phyloP scores from a whole-genome alignment of 495 filamentous ascomycete species.

The Trichoderma erinaceum region DNA sequence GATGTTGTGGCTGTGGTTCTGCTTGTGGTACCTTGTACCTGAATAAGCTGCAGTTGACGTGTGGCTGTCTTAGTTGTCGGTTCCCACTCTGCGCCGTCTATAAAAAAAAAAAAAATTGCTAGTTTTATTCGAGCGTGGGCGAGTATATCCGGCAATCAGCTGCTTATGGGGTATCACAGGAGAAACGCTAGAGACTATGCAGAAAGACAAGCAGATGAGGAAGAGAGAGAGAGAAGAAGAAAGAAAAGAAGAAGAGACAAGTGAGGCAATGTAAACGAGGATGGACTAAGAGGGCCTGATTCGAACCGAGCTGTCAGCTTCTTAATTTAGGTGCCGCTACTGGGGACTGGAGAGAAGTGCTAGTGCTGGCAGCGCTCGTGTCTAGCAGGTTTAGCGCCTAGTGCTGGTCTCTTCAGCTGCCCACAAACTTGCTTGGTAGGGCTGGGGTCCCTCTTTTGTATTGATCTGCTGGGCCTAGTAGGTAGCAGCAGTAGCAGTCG shows the following conservation, averaged over 20 bases:
- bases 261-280: background rate
- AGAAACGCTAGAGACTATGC: background rate
- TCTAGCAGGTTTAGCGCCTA: background rate
- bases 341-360: background rate
- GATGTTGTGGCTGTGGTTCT: background rate
- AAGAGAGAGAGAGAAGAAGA: background rate
- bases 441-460: background rate
- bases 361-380: background rate
- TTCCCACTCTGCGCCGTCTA: background rate
- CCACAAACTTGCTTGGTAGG: background rate
- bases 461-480: background rate
- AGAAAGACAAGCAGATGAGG: background rate
- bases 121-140: background rate
- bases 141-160: background rate
- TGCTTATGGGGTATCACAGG: background rate
- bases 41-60: background rate
- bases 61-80: background rate
- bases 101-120: background rate
- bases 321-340: conserved; percentile 14
- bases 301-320: conserved; percentile 1
- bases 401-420: background rate
- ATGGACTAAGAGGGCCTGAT: background rate
- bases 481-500: background rate
- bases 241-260: background rate
- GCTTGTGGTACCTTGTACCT: background rate